These are phyloP conservation scores for Chaetoceros muelleri DNA, from an alignment of 108 stramenopile species.

Conservation along the genomic window DNA sequence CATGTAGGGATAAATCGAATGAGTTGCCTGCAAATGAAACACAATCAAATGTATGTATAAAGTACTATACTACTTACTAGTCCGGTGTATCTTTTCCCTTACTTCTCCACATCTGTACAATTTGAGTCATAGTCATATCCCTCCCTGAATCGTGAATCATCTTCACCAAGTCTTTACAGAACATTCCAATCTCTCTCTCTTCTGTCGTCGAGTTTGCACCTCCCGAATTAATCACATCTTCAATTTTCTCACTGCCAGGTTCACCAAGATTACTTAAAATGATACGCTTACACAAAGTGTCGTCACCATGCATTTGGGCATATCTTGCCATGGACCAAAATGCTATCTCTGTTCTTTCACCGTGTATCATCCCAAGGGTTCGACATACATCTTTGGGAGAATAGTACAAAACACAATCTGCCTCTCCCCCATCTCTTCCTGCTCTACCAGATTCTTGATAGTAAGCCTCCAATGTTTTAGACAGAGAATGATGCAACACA, in stretches of 20 bases:
- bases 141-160: conserved; percentile 32
- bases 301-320: conserved; percentile 54
- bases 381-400: conserved; percentile 62
- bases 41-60: not conserved
- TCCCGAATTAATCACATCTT: conserved; percentile 2
- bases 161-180: conserved; percentile 41
- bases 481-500: conserved; percentile 72
- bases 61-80: conserved; percentile 18
- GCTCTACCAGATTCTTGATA: conserved; percentile 95
- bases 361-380: conserved; percentile 62
- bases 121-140: conserved; percentile 46
- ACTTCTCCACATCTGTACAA: conserved; percentile 65
- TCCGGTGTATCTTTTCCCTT: conserved; percentile 26
- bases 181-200: conserved; percentile 38
- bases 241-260: conserved; percentile 10
- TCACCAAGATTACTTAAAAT: conserved; percentile 65
- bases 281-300: conserved; percentile 48
- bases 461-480: conserved; percentile 88
- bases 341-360: conserved; percentile 28
- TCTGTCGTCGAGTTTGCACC: conserved; percentile 24
- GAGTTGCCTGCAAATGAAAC: conserved; percentile 3
- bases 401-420: conserved; percentile 83
- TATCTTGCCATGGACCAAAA: conserved; percentile 71
- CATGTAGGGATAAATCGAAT: conserved; percentile 3
- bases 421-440: conserved; percentile 83